These are phyloP conservation scores for Isoetes engelmannii DNA, from an alignment of 83 land plant species.

Conservation along the genomic window DNA sequence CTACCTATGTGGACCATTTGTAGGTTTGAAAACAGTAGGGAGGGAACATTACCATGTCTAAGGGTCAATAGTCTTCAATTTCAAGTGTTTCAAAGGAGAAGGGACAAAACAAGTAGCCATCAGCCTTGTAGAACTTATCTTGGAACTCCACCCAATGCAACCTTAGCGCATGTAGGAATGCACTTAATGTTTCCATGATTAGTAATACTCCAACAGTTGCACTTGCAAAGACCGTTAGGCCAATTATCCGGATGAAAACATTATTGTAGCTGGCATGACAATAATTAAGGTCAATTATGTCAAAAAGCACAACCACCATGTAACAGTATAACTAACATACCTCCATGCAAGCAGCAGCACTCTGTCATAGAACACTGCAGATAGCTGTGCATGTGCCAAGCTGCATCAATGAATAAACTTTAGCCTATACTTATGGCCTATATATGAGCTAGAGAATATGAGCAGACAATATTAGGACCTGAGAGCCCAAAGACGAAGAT, in stretches of 20 bases:
- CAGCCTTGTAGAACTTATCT: conserved; percentile 87
- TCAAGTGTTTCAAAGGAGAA: conserved; percentile 56
- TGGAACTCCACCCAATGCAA: conserved; percentile 97
- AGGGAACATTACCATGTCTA: no score
- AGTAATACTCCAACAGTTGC: conserved; percentile 81
- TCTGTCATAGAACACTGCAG: conserved; percentile 84
- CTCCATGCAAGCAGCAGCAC: conserved; percentile 81
- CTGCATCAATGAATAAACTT: conserved; percentile 33
- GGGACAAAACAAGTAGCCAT: conserved; percentile 90
- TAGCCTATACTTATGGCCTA: no score
- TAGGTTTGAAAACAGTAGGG: no score
- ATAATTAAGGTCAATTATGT: no score
- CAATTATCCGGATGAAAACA: conserved; percentile 55
- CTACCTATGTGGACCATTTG: no score
- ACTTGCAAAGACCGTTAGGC: conserved; percentile 56
- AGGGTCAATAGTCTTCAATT: conserved; percentile 23
- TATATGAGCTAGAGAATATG: no score
- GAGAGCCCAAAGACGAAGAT: conserved; percentile 98
- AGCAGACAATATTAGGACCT: conserved; percentile 35
- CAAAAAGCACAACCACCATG: no score
- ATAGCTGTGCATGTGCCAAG: conserved; percentile 88
- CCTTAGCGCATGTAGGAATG: conserved; percentile 87
- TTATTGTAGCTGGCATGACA: conserved; percentile 61
- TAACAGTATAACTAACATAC: conserved; percentile 35
- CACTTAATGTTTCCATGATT: conserved; percentile 92